A percentile compares a stretch with the other conserved stretches of the same genome.
Conservation (phyloP, 805 yeast genomes). For the Saccharomycopsis microspora region DNA sequence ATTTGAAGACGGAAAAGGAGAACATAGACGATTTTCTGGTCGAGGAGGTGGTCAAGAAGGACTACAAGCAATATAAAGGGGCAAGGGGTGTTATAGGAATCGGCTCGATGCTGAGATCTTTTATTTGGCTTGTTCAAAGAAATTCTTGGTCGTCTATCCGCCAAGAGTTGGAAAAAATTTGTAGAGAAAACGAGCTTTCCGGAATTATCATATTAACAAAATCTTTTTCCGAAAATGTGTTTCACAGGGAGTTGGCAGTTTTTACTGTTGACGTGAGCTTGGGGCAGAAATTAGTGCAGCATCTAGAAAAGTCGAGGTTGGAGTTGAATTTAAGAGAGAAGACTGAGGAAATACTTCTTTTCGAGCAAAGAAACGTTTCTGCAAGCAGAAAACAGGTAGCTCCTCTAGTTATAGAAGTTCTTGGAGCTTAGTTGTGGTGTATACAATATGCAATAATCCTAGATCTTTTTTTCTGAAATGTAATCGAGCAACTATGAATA, state of each 20-base stretch:
- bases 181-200: slow-evolving; percentile 18
- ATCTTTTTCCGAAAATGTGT: slow-evolving; percentile 23
- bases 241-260: slow-evolving; percentile 34
- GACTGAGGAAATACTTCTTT: neutral
- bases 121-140: slow-evolving; percentile 35
- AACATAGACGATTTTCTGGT: slow-evolving; percentile 51
- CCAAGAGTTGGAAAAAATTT: slow-evolving; percentile 22
- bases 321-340: neutral
- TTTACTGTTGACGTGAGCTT: slow-evolving; percentile 2
- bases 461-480: too few relatives aligned
- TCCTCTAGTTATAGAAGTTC: slow-evolving; percentile 35
- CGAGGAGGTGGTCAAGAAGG: slow-evolving; percentile 62
- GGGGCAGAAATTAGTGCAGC: neutral
- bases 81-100: slow-evolving; percentile 44
- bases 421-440: too few relatives aligned
- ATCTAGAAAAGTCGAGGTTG: neutral
- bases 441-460: too few relatives aligned
- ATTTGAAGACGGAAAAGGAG: slow-evolving; percentile 39
- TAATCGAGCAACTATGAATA: too few relatives aligned
- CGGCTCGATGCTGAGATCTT: slow-evolving; percentile 58
- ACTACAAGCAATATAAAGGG: slow-evolving; percentile 58
- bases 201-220: slow-evolving; percentile 39
- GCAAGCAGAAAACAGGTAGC: slow-evolving; percentile 86
- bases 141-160: slow-evolving; percentile 20
- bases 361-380: slow-evolving; percentile 38